Evolutionary conservation across 495 filamentous ascomycete genomes (phyloP), one percentile per base, ranked within the genome.

Genomic region (Extremus antarcticus): DNA sequence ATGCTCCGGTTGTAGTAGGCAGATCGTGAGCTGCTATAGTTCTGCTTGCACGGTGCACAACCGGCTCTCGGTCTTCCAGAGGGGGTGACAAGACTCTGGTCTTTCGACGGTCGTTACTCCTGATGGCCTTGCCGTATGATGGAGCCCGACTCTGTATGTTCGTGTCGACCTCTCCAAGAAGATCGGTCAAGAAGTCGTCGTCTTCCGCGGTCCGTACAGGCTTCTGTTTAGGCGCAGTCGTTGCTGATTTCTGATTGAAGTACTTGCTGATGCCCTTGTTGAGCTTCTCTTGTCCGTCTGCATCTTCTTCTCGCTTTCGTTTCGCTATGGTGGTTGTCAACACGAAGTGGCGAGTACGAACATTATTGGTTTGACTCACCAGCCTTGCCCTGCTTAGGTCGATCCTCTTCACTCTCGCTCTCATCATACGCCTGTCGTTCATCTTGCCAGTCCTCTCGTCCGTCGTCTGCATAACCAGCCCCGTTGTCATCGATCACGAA

Each of bases 221-320:
- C 39, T 94, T 98, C 1, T 85, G 77, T 66, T 92, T 95, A 21
- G 81, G 76, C 20, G 58, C 58, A 45, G 83, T 82, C 19, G 80
- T 67, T 41, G 78, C 70, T 53, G 80, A 76, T 41, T 86, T 85
- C 58, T 81, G 84, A 63, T 78, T 94, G 69, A 98, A 96, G 69
- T 92, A 98, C 60, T 91, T 92, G 61, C 83, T 85, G 63, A 98
- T 96, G 61, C 87, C 84, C 55, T 88, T 85, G 68, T 94, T 90
- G 51, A 88, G 85, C 67, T 88, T 87, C 60, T 94, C 85, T 54
- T 86, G 80, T 60, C 87, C 84, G 51, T 90, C 83, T 56, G 87
- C 78, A 52, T 97, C 90, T 62, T 97, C 89, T 57, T 95, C 89
- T 20, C 85, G 83, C 64, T 92, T 91, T 55, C 88, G 78, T 68